A percentile compares a stretch with the other conserved stretches of the same genome.
These are phyloP conservation scores for Rosa rugosa DNA, from an alignment of 306 rosid species.

Conservation along the genomic window DNA sequence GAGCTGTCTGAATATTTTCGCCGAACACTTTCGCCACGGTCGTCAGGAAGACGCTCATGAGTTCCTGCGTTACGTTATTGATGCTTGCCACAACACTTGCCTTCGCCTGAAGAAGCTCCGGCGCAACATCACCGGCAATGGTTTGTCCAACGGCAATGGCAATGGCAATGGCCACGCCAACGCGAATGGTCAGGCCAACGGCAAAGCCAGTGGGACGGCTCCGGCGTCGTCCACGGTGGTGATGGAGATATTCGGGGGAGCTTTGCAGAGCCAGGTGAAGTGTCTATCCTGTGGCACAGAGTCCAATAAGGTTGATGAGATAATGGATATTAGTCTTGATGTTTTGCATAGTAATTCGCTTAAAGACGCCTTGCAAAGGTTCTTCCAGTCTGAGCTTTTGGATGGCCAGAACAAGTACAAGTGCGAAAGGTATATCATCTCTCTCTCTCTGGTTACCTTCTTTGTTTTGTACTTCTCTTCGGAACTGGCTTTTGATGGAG, in stretches of 20 bases:
- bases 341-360: slow-evolving; percentile 89
- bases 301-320: slow-evolving; percentile 97
- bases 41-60: slow-evolving; percentile 99
- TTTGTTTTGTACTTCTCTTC: not conserved
- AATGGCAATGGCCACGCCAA: not conserved
- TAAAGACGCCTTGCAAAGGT: slow-evolving; percentile 77
- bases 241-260: slow-evolving; percentile 91
- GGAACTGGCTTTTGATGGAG: slow-evolving; percentile 26
- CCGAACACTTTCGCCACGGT: slow-evolving; percentile 73
- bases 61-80: slow-evolving; percentile 87
- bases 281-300: slow-evolving; percentile 87
- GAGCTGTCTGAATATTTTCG: slow-evolving; percentile 72
- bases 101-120: slow-evolving; percentile 82
- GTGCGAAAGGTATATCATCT: slow-evolving; percentile 72
- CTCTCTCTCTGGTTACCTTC: not conserved
- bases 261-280: slow-evolving; percentile 99
- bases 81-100: slow-evolving; percentile 93
- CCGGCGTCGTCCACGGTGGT: slow-evolving; percentile 47
- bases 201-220: not conserved
- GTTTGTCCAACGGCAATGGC: not conserved
- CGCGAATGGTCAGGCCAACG: not conserved
- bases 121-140: slow-evolving; percentile 29
- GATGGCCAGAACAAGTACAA: slow-evolving; percentile 95
- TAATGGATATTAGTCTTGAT: slow-evolving; percentile 99
- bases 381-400: slow-evolving; percentile 88